Base-by-base conservation (phyloP, 2,329 filamentous ascomycete species). In the Epichloe coenophiala region DNA sequence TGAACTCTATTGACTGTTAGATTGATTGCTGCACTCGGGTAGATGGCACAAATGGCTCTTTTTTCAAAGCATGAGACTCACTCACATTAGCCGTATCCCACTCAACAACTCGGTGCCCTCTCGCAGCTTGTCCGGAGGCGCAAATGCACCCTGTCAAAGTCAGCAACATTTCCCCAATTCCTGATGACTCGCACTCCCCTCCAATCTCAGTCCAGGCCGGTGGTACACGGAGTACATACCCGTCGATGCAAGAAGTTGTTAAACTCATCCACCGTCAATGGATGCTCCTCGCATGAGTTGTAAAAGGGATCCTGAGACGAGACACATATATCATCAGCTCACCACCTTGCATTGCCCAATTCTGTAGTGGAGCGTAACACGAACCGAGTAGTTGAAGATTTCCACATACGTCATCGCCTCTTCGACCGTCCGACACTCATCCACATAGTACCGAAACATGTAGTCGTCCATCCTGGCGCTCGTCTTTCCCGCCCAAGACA, bases 341-440 rank as follows among this genome's bases (percentile, higher is more conserved):
- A 11, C 27, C 27, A 23, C 17, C 15, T 27, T 17, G 7, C 19
- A 17, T 19, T 27, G 13, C 17, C 8, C 19, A 3, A 37, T 6
- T 13, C 5, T 12, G 5, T 2, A 21, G 27, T 5, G 37, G 21
- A 9, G 44, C 13, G 15, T 11, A 50, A 15, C 19, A 60, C 74
- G 55, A 61, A 80, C 77, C 60, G 76, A 74, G 56, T 78, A 81
- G 56, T 80, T 81, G 57, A 78, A 71, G 38, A 80, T 76, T 60
- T 81, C 75, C 23, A 81, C 56, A 60, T 78, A 81, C 55, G 66
- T 71, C 17, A 76, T 80, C 49, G 64, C 65, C 62, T 81, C 78
- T 3, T 63, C 53, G 45, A 80, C 73, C 35, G 68, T 65, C 21
- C 64, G 68, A 59, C 75, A 80, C 44, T 69, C 61, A 9, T 66